Base-by-base conservation (phyloP, 176 grass and related monocot species). In the Bothriochloa decipiens region DNA sequence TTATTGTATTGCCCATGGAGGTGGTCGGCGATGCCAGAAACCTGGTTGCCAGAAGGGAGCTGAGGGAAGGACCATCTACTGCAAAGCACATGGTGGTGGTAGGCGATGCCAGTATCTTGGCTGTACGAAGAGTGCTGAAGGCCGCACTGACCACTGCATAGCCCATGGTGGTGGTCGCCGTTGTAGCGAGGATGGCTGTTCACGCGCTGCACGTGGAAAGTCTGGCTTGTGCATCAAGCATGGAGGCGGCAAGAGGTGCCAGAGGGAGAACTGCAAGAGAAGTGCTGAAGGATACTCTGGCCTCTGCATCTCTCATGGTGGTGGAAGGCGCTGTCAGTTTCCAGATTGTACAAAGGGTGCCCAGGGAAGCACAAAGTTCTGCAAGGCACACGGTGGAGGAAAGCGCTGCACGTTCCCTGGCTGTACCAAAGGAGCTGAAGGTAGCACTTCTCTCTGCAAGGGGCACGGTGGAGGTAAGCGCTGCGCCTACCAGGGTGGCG, bases 181-280 rank as follows among this genome's bases (percentile, higher is more conserved):
- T 40, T 97, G 91, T 26, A 86, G 60, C 67, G 47, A 90, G 60
- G 89, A 93, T 13, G 79, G 74, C 37, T 96, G 94, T 63, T 81
- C 68, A 6, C 88, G 91, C 50, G 94, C 94, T 8, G 94, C 94
- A 14, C 89, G 94, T 60, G 94, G 94, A 42, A 96, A 89, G 76
- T 96, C 91, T 32, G 94, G 94, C 46, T 53, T 96, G 72, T 96
- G 94, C 84, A 96, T 96, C 78, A 88, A 87, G 68, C 94, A 96
- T 80, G 94, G 94, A 40, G 94, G 94, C 10, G 94, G 94, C 23
- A 96, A 93, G 78, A 91, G 94, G 84, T 96, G 94, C 74, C 83
- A 60, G 66, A 80, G 6, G 47, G 94, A 91, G 72, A 89, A 91
- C 75, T 96, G 94, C 82, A 91, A 82, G 60, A 91, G 77, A 43